Conservation (phyloP, 1,139 yeast species). For the Saccharomycopsis hybrid region DNA sequence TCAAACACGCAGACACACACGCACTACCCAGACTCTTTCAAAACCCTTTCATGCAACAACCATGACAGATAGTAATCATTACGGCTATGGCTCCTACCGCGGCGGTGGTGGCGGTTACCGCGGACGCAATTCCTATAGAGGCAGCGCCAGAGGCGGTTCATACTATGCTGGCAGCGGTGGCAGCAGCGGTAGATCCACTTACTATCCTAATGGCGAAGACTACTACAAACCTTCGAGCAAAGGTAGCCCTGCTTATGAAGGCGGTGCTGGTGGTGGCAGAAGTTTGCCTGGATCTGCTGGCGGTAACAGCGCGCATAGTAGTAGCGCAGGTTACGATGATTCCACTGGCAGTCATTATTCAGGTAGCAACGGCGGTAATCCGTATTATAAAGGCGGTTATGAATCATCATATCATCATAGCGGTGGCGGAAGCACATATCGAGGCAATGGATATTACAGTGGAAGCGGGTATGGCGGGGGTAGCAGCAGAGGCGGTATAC, state of each 20-base stretch:
- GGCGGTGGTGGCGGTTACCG: slow-evolving; percentile 8
- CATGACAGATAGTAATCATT: slow-evolving; percentile 7
- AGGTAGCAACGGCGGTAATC: not conserved
- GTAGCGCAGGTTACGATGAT: not conserved
- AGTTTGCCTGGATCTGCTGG: slow-evolving; percentile 1
- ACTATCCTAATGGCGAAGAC: not conserved
- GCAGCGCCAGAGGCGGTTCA: not conserved
- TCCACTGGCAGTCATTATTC: no score
- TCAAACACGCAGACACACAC: no score
- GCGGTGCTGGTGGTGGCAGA: not conserved
- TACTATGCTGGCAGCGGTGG: not conserved
- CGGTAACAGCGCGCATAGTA: not conserved
- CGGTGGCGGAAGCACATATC: not conserved
- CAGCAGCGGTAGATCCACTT: not conserved
- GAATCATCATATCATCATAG: not conserved
- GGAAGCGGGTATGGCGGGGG: not conserved
- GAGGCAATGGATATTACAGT: not conserved
- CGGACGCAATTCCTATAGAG: not conserved
- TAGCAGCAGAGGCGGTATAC: not conserved
- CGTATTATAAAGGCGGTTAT: not conserved
- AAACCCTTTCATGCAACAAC: not conserved
- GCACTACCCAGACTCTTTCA: no score
- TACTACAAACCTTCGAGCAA: not conserved
- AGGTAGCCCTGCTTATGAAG: not conserved
- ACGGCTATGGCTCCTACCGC: slow-evolving; percentile 4